These are phyloP conservation scores for Raddia guianensis DNA, from an alignment of 176 grass and related monocot genomes.

Conservation along the genomic window DNA sequence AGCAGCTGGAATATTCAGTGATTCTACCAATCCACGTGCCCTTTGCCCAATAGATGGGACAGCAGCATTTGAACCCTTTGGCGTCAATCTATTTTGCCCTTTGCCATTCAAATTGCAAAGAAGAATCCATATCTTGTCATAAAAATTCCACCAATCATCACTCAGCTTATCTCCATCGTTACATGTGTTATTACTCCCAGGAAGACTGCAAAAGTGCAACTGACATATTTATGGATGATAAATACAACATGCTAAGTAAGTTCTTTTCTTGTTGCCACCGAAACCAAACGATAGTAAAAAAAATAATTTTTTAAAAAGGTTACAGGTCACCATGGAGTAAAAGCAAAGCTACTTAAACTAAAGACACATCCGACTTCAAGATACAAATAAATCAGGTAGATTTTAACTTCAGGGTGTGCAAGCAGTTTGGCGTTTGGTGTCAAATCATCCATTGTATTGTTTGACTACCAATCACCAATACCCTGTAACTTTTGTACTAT, in stretches of 20 bases:
- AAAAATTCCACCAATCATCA: constrained; percentile 79
- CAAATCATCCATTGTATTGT: constrained; percentile 28
- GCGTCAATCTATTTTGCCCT: constrained; percentile 61
- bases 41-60: constrained; percentile 85
- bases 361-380: background rate
- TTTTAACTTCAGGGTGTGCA: background rate
- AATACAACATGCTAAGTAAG: constrained; percentile 27
- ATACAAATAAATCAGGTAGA: background rate
- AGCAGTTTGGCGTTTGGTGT: constrained; percentile 33
- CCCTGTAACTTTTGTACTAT: background rate
- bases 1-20: constrained; percentile 93
- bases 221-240: constrained; percentile 28
- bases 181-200: constrained; percentile 56
- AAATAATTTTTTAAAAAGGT: background rate
- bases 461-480: background rate
- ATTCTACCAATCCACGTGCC: constrained; percentile 94
- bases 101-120: constrained; percentile 76
- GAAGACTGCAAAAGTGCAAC: constrained; percentile 62
- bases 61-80: constrained; percentile 58
- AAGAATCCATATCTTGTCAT: constrained; percentile 88
- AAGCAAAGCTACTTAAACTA: constrained; percentile 22
- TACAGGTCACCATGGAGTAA: background rate
- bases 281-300: constrained; percentile 21
- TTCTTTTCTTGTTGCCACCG: background rate
- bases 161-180: constrained; percentile 50